These are phyloP conservation scores for Boeremia lycopersici DNA, from an alignment of 2,329 filamentous ascomycete genomes.

Conservation along the genomic window DNA sequence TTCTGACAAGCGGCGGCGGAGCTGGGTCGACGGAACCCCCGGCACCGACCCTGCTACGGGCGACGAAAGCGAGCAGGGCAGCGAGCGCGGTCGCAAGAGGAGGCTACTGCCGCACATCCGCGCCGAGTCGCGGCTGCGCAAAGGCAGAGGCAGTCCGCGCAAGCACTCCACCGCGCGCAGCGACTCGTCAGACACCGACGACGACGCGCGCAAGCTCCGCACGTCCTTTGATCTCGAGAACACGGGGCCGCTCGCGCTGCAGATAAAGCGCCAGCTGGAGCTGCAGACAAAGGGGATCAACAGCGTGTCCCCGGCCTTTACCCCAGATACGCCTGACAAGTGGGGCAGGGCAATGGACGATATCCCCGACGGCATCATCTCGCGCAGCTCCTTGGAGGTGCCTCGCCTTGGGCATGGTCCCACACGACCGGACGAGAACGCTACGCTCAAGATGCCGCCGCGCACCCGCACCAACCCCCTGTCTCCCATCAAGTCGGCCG, in stretches of 20 bases:
- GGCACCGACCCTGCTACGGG: conserved; percentile 37
- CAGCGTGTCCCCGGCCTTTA: conserved; percentile 45
- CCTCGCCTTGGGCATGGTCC: conserved; percentile 28
- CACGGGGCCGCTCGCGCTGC: conserved; percentile 54
- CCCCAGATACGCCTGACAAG: conserved; percentile 52
- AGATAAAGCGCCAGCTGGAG: conserved; percentile 52
- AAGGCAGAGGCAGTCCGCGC: conserved; percentile 10
- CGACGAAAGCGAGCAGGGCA: conserved; percentile 46
- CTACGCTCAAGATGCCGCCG: conserved; percentile 29
- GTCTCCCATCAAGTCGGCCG: conserved; percentile 32
- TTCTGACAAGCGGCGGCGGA: conserved; percentile 39
- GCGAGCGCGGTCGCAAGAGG: conserved; percentile 47
- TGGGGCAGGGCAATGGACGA: conserved; percentile 41
- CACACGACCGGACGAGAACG: conserved; percentile 21
- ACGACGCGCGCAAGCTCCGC: conserved; percentile 58
- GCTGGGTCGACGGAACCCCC: conserved; percentile 38
- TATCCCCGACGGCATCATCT: conserved; percentile 19
- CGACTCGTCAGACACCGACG: conserved; percentile 48
- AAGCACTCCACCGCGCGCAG: conserved; percentile 33
- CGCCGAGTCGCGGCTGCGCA: conserved; percentile 37
- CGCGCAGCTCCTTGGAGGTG: conserved; percentile 35
- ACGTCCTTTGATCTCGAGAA: conserved; percentile 55
- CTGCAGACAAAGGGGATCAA: conserved; percentile 49
- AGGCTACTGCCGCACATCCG: conserved; percentile 41
- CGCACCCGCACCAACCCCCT: conserved; percentile 22